phyloP scores from a whole-genome alignment of 305 asterid species.

The Rubia peregrina region DNA sequence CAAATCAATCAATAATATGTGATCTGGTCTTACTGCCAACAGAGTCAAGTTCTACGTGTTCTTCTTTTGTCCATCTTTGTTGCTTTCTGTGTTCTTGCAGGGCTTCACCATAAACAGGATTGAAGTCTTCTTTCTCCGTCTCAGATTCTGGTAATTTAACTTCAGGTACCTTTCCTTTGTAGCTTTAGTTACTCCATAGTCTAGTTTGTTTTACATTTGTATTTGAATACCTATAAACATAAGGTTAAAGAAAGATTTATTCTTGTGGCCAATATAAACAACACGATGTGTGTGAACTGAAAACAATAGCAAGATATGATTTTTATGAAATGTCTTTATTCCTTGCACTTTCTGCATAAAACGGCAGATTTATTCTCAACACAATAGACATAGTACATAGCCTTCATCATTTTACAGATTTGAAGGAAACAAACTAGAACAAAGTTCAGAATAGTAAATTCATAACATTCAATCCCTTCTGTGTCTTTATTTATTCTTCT shows the following conservation, averaged over 20 bases:
- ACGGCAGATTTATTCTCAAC: slow-evolving; percentile 4
- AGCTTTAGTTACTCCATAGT: neutral
- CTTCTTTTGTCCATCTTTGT: neutral
- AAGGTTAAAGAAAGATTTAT: no score
- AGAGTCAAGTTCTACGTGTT: neutral
- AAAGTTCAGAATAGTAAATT: neutral
- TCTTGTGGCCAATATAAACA: no score
- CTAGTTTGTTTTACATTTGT: no score
- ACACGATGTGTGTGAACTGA: no score
- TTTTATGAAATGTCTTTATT: neutral
- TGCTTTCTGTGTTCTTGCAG: neutral
- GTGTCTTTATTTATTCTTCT: slow-evolving; percentile 5
- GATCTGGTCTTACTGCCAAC: neutral
- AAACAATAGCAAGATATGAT: no score
- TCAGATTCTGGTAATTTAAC: neutral
- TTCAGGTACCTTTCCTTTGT: neutral
- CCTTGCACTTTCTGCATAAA: neutral
- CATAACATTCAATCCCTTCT: slow-evolving; percentile 14
- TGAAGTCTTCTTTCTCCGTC: neutral
- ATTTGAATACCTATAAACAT: no score
- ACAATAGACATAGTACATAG: neutral
- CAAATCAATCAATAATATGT: neutral
- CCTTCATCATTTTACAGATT: neutral
- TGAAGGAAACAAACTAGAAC: neutral
- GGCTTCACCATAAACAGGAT: neutral